Percentiles rank a stretch among this genome's conserved stretches.
These are phyloP conservation scores for Alternaria conjuncta DNA, from an alignment of 2,329 filamentous ascomycete genomes.

Conservation along the genomic window DNA sequence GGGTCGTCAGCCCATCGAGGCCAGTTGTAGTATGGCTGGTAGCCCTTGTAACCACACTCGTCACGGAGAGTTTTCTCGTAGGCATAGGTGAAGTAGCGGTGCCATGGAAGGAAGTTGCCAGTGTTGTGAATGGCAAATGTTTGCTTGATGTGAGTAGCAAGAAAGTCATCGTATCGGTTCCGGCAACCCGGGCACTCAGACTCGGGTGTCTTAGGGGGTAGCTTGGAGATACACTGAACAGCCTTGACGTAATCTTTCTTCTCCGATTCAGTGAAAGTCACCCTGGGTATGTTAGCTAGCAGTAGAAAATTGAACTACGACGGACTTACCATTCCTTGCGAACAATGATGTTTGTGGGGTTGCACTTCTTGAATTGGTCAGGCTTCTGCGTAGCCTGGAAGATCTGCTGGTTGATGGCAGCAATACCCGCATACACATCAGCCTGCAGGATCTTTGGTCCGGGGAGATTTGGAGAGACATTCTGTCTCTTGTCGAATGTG, in stretches of 20 bases:
- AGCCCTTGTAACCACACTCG: constrained; percentile 39
- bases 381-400: constrained; percentile 30
- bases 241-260: constrained; percentile 41
- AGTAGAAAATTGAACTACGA: not conserved
- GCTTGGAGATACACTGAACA: constrained; percentile 38
- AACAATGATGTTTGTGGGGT: constrained; percentile 47
- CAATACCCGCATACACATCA: constrained; percentile 32
- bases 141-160: constrained; percentile 40
- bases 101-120: constrained; percentile 38
- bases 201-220: constrained; percentile 31
- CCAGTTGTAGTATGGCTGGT: constrained; percentile 43
- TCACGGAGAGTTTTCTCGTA: constrained; percentile 38
- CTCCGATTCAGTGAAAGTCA: constrained; percentile 31
- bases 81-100: constrained; percentile 36
- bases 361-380: constrained; percentile 42
- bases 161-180: constrained; percentile 42
- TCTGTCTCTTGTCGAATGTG: constrained; percentile 27
- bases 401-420: constrained; percentile 34
- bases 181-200: constrained; percentile 34
- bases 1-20: constrained; percentile 35
- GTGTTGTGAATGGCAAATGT: constrained; percentile 37
- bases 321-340: constrained; percentile 53
- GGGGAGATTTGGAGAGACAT: constrained; percentile 8
- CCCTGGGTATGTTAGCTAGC: constrained; percentile 21
- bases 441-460: constrained; percentile 26